Base-by-base conservation (phyloP, 2,329 filamentous ascomycete genomes). In the Aspergillus texensis region DNA sequence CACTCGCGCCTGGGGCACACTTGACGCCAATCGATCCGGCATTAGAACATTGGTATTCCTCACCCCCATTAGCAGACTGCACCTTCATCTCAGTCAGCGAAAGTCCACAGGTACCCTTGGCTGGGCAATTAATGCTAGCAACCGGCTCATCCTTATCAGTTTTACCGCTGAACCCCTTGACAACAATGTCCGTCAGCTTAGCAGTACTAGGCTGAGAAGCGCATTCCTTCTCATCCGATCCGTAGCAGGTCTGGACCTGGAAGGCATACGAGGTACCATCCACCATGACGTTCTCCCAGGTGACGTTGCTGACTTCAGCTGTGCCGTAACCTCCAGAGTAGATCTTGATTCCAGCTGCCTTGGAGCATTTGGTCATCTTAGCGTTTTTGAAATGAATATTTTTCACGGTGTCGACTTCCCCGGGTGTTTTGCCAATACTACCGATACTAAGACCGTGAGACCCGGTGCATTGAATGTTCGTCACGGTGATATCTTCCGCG, bases 381-480 rank as follows among this genome's bases (percentile, higher is more conserved):
- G 78, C 79, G 14, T 76, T 74, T 19, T 71, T 72, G 32, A 83
- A 78, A 43, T 79, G 77, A 24, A 83, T 67, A 58, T 84, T 81
- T 56, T 75, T 66, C 24, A 84, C 81, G 0, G 72, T 73, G 62
- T 83, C 81, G 16, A 50, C 30, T 19, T 48, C 12, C 8, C 73
- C 71, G 8, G 69, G 70, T 10, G 69, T 70, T 45, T 77, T 77
- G 0, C 82, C 83, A 10, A 84, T 71, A 4, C 78, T 82, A 6
- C 82, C 82, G 10, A 84, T 80, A 1, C 79, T 82, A 12, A 84
- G 68, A 10, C 82, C 82, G 50, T 83, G 82, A 9, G 79, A 81
- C n/a, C 81, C 81, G 3, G 72, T 79, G 70, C 83, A 85, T 46
- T 77, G 78, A 30, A 84, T 75, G 2, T 73, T 74, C 14, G 74